Percentiles rank a stretch among this genome's conserved stretches.
These are phyloP conservation scores for Solanum pennellii DNA, from an alignment of 257 asterid species.

Conservation along the genomic window DNA sequence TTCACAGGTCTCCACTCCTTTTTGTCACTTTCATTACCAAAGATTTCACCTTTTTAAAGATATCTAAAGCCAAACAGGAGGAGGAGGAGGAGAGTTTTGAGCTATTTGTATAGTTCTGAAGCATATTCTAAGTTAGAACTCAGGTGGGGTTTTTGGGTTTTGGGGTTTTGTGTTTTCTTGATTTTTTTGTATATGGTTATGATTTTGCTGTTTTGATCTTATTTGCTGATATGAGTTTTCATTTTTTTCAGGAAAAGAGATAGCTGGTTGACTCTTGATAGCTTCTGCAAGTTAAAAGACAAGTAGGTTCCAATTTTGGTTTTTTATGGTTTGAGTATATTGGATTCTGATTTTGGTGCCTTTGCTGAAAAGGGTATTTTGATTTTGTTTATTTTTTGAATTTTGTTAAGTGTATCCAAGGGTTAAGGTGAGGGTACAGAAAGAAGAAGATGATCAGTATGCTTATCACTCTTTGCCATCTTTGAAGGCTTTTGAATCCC, in stretches of 20 bases:
- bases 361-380: constrained; percentile 18
- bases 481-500: constrained; percentile 52
- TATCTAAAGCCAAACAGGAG: not conserved
- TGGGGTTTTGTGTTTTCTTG: not conserved
- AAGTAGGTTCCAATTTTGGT: constrained; percentile 1
- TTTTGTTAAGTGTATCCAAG: constrained; percentile 62
- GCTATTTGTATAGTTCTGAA: not conserved
- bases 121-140: not conserved
- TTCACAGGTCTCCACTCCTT: not conserved
- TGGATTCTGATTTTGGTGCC: not conserved
- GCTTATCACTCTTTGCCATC: constrained; percentile 66
- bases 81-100: not conserved
- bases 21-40: not conserved
- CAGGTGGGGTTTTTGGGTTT: constrained; percentile 3
- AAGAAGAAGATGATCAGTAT: constrained; percentile 60
- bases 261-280: not conserved
- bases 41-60: not conserved
- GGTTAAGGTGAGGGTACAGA: constrained; percentile 67
- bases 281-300: not conserved
- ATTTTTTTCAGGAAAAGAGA: not conserved
- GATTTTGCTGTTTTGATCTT: not conserved
- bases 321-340: not conserved
- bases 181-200: not conserved
- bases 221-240: constrained; percentile 21
- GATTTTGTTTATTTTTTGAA: not conserved